Percentiles rank a stretch among this genome's conserved stretches.
Evolutionary conservation across 441 rosid species (phyloP).

Genomic region (Populus hybrid): DNA sequence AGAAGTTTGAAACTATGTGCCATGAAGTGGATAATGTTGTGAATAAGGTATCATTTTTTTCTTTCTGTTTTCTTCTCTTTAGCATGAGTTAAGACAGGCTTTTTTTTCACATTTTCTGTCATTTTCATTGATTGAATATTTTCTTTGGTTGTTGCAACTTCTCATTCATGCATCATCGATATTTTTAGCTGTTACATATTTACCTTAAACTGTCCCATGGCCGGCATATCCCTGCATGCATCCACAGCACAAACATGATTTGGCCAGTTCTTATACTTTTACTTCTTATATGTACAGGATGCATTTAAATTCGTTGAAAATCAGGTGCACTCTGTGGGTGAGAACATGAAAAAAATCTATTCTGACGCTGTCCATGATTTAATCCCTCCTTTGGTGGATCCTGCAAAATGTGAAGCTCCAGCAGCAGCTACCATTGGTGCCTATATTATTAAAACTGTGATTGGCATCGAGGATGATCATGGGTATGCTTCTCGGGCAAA

Average conservation of each 20-base stretch:
- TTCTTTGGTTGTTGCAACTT: neutral
- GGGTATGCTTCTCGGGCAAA: conserved; percentile 5
- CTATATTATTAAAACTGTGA: conserved; percentile 21
- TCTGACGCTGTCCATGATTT: conserved; percentile 42
- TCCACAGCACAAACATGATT: neutral
- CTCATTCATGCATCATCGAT: neutral
- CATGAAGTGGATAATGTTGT: conserved; percentile 54
- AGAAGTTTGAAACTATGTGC: conserved; percentile 68
- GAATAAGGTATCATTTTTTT: conserved; percentile 34
- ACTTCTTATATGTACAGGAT: conserved; percentile 33
- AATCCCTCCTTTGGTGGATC: conserved; percentile 25
- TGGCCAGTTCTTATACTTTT: conserved; percentile 11
- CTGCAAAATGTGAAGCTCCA: conserved; percentile 33
- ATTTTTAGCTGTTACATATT: neutral
- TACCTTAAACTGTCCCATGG: neutral
- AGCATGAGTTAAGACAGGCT: neutral
- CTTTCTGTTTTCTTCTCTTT: neutral
- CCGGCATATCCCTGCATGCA: neutral
- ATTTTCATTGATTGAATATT: neutral
- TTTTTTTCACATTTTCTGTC: neutral
- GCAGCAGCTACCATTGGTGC: conserved; percentile 19
- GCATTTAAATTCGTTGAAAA: conserved; percentile 53
- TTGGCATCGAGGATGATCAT: conserved; percentile 18
- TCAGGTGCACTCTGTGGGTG: conserved; percentile 39
- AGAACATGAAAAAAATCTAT: conserved; percentile 42